Evolutionary conservation across 2,329 filamentous ascomycete genomes (phyloP).

Genomic region (Sporothrix schenckii): DNA sequence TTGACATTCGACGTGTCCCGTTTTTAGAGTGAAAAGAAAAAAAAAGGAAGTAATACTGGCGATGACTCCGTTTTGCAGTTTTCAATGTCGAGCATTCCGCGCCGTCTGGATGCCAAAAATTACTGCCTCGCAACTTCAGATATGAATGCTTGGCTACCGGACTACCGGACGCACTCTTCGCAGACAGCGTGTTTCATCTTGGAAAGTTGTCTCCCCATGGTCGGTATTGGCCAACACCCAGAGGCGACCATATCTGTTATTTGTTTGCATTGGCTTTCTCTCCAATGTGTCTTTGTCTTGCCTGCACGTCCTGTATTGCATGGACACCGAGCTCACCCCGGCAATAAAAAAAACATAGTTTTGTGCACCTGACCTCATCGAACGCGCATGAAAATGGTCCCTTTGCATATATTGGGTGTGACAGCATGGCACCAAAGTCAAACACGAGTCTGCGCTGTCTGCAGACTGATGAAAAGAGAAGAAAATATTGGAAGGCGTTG

Average conservation of each 20-base stretch:
- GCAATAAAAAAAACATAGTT: background rate
- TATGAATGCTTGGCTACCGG: constrained; percentile 5
- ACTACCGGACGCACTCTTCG: background rate
- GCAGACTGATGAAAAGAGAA: background rate
- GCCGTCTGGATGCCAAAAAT: background rate
- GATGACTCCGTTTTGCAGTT: background rate
- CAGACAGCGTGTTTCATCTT: constrained; percentile 18
- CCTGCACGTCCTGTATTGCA: background rate
- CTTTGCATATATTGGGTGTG: constrained; percentile 7
- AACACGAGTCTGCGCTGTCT: constrained; percentile 7
- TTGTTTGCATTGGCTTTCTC: background rate
- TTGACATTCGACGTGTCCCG: background rate
- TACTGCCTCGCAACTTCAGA: background rate
- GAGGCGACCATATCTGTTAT: background rate
- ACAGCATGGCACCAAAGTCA: constrained; percentile 19
- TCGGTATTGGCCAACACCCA: background rate
- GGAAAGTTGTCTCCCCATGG: background rate
- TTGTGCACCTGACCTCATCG: background rate
- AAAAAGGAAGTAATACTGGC: background rate
- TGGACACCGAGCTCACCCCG: background rate
- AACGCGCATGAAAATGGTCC: background rate
- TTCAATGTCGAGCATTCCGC: background rate
- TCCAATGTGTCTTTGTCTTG: background rate
- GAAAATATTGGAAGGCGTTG: background rate
- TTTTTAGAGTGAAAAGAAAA: background rate